These are phyloP conservation scores for Phytophthora sp. DNA, from an alignment of 352 stramenopile genomes.

Conservation along the genomic window DNA sequence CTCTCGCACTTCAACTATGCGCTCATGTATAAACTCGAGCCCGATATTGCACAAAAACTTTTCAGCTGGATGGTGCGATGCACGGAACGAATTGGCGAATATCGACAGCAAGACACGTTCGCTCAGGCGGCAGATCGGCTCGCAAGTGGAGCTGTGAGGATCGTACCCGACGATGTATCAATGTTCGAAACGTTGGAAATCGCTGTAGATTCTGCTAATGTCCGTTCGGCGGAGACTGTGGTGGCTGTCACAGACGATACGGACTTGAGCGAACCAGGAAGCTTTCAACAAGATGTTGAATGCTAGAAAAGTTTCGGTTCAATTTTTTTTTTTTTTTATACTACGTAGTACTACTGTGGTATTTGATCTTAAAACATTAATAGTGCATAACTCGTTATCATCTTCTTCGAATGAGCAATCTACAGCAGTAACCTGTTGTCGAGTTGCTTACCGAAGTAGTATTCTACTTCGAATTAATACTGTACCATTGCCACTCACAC, in stretches of 20 bases:
- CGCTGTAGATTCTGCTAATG: slow-evolving; percentile 8
- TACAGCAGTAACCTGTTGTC: too few species aligned
- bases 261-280: slow-evolving; percentile 2
- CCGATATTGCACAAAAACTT: slow-evolving; percentile 35
- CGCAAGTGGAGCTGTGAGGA: slow-evolving; percentile 8
- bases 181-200: slow-evolving; percentile 18
- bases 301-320: slow-evolving; percentile 4
- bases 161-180: slow-evolving; percentile 1
- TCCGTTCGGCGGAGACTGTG: neutral
- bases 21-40: slow-evolving; percentile 68
- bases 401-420: too few species aligned
- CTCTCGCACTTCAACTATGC: slow-evolving; percentile 65
- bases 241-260: slow-evolving; percentile 6
- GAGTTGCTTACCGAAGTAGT: too few species aligned
- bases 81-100: slow-evolving; percentile 53
- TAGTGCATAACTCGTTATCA: slow-evolving; percentile 17
- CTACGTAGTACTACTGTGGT: too few species aligned
- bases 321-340: neutral
- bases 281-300: slow-evolving; percentile 16
- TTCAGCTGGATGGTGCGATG: slow-evolving; percentile 63
- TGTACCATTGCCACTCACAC: too few species aligned
- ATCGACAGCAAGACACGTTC: slow-evolving; percentile 48
- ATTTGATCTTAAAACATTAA: neutral
- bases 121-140: slow-evolving; percentile 48
- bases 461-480: too few species aligned